Conservation (phyloP, 345 rosid species). For the Ailanthus altissimus region DNA sequence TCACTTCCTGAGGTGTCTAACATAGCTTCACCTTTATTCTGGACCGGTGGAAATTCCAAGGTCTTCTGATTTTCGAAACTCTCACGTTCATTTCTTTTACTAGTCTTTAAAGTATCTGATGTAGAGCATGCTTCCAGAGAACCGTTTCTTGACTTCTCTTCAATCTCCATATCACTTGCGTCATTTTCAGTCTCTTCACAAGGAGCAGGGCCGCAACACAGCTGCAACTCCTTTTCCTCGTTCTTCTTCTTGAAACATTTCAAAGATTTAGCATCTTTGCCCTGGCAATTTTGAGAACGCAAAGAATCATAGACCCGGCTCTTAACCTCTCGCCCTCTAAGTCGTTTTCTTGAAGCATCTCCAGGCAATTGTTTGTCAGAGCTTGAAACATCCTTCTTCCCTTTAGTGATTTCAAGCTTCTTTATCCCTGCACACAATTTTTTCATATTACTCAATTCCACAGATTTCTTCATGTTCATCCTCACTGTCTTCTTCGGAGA, state of each 20-base stretch:
- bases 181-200: slow-evolving; percentile 32
- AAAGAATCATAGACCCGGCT: slow-evolving; percentile 85
- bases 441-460: slow-evolving; percentile 52
- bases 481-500: slow-evolving; percentile 76
- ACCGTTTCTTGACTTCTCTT: slow-evolving; percentile 33
- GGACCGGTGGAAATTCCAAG: slow-evolving; percentile 7
- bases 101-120: slow-evolving; percentile 6
- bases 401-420: slow-evolving; percentile 61
- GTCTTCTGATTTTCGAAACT: slow-evolving; percentile 3
- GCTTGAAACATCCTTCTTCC: slow-evolving; percentile 41
- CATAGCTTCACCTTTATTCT: slow-evolving; percentile 28
- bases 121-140: slow-evolving; percentile 25
- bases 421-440: slow-evolving; percentile 59
- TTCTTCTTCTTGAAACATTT: slow-evolving; percentile 40
- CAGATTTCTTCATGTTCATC: slow-evolving; percentile 43
- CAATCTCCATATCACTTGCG: slow-evolving; percentile 38
- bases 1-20: slow-evolving; percentile 18
- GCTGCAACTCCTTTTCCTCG: slow-evolving; percentile 22
- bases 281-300: slow-evolving; percentile 37
- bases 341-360: slow-evolving; percentile 45
- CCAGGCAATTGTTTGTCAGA: slow-evolving; percentile 29
- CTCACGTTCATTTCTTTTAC: slow-evolving; percentile 21
- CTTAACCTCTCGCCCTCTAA: slow-evolving; percentile 71
- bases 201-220: slow-evolving; percentile 19
- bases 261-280: slow-evolving; percentile 32